Evolutionary conservation across 257 asterid genomes (phyloP), one percentile per base, ranked within the genome.

Genomic region (Solanum dulcamara): DNA sequence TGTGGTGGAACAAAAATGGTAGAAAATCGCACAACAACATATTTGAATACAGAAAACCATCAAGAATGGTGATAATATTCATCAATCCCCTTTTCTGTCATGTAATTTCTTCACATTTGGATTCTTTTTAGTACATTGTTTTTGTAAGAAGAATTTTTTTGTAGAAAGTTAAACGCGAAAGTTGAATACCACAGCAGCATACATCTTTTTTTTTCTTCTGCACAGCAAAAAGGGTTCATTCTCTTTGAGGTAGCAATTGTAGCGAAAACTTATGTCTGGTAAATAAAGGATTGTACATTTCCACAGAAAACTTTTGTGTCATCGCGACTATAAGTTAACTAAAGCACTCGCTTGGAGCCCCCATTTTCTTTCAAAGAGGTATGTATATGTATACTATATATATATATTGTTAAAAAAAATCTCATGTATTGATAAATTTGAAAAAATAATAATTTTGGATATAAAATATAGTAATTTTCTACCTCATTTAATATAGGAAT

Each of bases 71-170:
- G 59, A 75, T 75, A 81, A 59, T 86, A 88, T 87, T 86, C 84
- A 86, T 80, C 80, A n/a, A n/a, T 6, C 67, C 71, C 75, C 51
- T 44, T 81, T 77, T 74, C 24, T 28, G 81, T 82, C 81, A 30
- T 59, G 51, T 70, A n/a, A n/a, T 64, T 88, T 55, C 46, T 20
- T 80, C 33, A 37, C 80, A 38, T 77, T 77, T 42, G 88, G 85
- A 87, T 89, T 89, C 90, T 87, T 86, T 85, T 70, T 40, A 81
- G 81, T 84, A 75, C 84, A 87, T 89, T 89, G 85, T 9, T 86
- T 89, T 89, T 74, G 90, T 88, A 88, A 86, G 89, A 87, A 87
- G 87, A 85, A 87, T n/a, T 85, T 48, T 12, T 59, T 83, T 32
- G 42, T 32, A 26, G 14, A 81, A 64, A 44, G 75, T 44, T 62